Percentiles rank a stretch among this genome's conserved stretches.
phyloP scores from a whole-genome alignment of 129 eudicot genomes.

The Lactuca sativa region DNA sequence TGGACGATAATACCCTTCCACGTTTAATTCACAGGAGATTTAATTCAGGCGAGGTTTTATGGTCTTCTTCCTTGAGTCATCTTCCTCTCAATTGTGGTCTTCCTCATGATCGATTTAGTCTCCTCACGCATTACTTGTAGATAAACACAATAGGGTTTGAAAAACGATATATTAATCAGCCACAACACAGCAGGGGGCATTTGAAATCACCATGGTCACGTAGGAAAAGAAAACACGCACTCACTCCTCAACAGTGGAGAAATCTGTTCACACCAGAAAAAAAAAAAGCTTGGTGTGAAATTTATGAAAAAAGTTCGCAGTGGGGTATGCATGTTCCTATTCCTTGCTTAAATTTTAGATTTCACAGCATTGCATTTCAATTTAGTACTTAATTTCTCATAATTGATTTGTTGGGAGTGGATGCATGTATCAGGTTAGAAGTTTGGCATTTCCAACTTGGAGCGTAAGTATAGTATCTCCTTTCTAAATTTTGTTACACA shows the following conservation, averaged over 20 bases:
- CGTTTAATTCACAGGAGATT: too few species aligned
- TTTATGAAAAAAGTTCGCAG: slow-evolving; percentile 87
- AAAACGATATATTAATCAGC: too few species aligned
- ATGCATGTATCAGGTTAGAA: slow-evolving; percentile 82
- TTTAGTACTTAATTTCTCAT: slow-evolving; percentile 3
- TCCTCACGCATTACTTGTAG: too few species aligned
- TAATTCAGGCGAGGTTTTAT: too few species aligned
- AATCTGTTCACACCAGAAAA: slow-evolving; percentile 68
- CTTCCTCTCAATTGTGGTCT: too few species aligned
- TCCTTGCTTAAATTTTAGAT: not conserved
- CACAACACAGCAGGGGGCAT: slow-evolving; percentile 47
- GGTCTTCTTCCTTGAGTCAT: too few species aligned
- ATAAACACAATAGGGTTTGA: too few species aligned
- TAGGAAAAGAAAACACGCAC: slow-evolving; percentile 72
- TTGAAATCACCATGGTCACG: slow-evolving; percentile 98
- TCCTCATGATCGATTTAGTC: too few species aligned
- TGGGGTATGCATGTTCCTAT: slow-evolving; percentile 49
- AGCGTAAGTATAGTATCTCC: slow-evolving; percentile 57
- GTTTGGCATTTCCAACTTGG: slow-evolving; percentile 99
- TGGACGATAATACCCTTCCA: too few species aligned
- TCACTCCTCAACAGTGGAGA: slow-evolving; percentile 71
- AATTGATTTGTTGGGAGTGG: slow-evolving; percentile 60
- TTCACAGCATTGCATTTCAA: not conserved
- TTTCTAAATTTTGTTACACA: not conserved
- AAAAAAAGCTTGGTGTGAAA: slow-evolving; percentile 62